Percentiles rank a stretch among this genome's conserved stretches.
These are phyloP conservation scores for Leccinum imitatum DNA, from an alignment of 768 basidiomycete species.

Conservation along the genomic window DNA sequence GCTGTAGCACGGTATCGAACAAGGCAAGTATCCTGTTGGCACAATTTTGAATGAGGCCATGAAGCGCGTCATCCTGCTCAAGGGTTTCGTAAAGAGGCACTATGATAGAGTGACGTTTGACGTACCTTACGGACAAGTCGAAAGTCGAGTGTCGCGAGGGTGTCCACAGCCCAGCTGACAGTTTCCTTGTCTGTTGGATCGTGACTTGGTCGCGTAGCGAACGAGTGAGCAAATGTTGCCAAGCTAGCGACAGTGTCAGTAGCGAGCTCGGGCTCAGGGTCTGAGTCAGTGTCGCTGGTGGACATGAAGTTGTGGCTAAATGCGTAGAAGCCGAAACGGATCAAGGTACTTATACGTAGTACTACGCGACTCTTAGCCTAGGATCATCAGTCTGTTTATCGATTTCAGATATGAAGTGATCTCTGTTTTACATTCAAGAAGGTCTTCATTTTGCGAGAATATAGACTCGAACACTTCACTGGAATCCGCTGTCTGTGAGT, in stretches of 20 bases:
- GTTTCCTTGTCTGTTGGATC: conserved; percentile 7
- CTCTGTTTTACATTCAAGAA: conserved; percentile 54
- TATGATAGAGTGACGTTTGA: not conserved
- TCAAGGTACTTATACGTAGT: conserved; percentile 1
- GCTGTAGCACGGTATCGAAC: conserved; percentile 26
- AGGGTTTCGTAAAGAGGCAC: not conserved
- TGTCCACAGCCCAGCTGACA: conserved; percentile 25
- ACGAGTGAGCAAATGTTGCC: conserved; percentile 20
- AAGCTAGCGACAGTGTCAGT: conserved; percentile 18
- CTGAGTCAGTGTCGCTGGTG: conserved; percentile 61
- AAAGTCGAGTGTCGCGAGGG: conserved; percentile 30
- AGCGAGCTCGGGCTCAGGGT: conserved; percentile 39
- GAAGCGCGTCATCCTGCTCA: conserved; percentile 35
- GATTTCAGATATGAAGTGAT: conserved; percentile 56
- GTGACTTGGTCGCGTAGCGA: conserved; percentile 8
- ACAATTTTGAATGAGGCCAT: conserved; percentile 35
- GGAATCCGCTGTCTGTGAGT: conserved; percentile 56
- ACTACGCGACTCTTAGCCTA: not conserved
- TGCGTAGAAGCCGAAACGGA: not conserved
- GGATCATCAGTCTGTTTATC: conserved; percentile 47
- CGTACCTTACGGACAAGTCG: conserved; percentile 30
- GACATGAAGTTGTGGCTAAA: conserved; percentile 26
- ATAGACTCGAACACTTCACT: conserved; percentile 56
- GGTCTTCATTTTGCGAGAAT: conserved; percentile 55
- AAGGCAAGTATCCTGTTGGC: conserved; percentile 34